phyloP scores from a whole-genome alignment of 2,329 filamentous ascomycete species.

The Cladosporium sp. region DNA sequence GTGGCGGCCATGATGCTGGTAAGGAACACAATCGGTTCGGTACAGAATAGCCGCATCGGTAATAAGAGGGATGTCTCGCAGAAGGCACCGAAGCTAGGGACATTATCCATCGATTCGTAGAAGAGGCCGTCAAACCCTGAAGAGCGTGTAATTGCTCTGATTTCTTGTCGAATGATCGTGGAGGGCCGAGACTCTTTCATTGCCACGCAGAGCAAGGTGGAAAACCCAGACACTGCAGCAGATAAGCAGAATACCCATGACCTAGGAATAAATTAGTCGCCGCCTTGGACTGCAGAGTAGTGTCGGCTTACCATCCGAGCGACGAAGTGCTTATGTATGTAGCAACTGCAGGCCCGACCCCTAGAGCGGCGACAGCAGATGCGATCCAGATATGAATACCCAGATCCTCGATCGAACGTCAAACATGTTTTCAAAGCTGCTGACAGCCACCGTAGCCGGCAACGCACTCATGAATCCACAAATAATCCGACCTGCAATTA shows the following conservation, averaged over 20 bases:
- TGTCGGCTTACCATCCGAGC: slow-evolving; percentile 35
- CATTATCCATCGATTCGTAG: slow-evolving; percentile 34
- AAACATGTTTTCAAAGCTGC: slow-evolving; percentile 49
- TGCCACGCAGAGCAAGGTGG: slow-evolving; percentile 34
- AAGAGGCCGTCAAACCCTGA: slow-evolving; percentile 25
- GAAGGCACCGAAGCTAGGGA: slow-evolving; percentile 36
- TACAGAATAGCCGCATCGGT: slow-evolving; percentile 41
- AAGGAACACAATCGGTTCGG: slow-evolving; percentile 45
- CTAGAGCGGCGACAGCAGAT: slow-evolving; percentile 40
- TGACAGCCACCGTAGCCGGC: slow-evolving; percentile 44
- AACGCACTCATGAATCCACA: slow-evolving; percentile 45
- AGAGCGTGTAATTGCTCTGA: slow-evolving; percentile 27
- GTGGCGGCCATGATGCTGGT: slow-evolving; percentile 42
- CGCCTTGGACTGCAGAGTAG: background rate
- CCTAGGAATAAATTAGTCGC: slow-evolving; percentile 27
- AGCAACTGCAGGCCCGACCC: slow-evolving; percentile 43
- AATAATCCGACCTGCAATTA: slow-evolving; percentile 40
- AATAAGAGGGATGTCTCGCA: slow-evolving; percentile 35
- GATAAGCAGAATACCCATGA: slow-evolving; percentile 45
- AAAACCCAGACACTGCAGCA: slow-evolving; percentile 34
- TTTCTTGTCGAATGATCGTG: slow-evolving; percentile 36
- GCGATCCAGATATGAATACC: slow-evolving; percentile 46
- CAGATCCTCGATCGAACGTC: slow-evolving; percentile 42
- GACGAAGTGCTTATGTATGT: slow-evolving; percentile 35
- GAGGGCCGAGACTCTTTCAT: slow-evolving; percentile 45